phyloP scores from a whole-genome alignment of 2,329 filamentous ascomycete genomes.

The Cordyceps javanica region DNA sequence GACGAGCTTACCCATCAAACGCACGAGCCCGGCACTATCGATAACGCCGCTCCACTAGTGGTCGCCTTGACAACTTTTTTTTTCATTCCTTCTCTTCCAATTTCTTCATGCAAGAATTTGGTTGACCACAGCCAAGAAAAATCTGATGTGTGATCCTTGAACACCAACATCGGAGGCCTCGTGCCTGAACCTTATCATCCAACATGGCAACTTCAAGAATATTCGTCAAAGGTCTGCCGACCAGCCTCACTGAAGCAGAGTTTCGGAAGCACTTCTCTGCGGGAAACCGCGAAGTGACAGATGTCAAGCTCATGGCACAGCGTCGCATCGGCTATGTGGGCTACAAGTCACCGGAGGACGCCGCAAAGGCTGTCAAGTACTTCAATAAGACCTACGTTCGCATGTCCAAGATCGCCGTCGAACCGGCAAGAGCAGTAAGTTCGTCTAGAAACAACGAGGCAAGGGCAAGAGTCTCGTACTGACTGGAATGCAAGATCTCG shows the following conservation, averaged over 20 bases:
- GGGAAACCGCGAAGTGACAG: constrained; percentile 69
- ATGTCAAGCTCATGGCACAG: constrained; percentile 84
- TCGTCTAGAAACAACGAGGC: not conserved
- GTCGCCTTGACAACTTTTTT: constrained; percentile 20
- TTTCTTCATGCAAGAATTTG: constrained; percentile 18
- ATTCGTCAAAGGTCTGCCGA: constrained; percentile 79
- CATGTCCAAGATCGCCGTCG: constrained; percentile 89
- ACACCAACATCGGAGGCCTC: constrained; percentile 15
- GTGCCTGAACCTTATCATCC: constrained; percentile 15
- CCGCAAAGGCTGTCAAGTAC: constrained; percentile 79
- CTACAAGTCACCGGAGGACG: constrained; percentile 77
- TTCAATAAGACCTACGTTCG: constrained; percentile 94
- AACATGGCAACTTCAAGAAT: constrained; percentile 58
- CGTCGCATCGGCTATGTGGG: constrained; percentile 94
- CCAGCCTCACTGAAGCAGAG: constrained; percentile 75
- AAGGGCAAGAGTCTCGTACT: constrained; percentile 18
- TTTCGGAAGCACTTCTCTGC: constrained; percentile 83
- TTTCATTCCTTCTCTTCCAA: constrained; percentile 17
- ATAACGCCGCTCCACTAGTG: constrained; percentile 14
- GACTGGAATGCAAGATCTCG: constrained; percentile 38
- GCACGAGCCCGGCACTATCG: constrained; percentile 13
- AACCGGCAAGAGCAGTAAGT: constrained; percentile 74
- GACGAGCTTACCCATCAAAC: not conserved
- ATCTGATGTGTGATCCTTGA: constrained; percentile 13
- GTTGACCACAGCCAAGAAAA: constrained; percentile 12